phyloP scores from a whole-genome alignment of 495 filamentous ascomycete genomes.

The Penicillium macrosclerotiorum region DNA sequence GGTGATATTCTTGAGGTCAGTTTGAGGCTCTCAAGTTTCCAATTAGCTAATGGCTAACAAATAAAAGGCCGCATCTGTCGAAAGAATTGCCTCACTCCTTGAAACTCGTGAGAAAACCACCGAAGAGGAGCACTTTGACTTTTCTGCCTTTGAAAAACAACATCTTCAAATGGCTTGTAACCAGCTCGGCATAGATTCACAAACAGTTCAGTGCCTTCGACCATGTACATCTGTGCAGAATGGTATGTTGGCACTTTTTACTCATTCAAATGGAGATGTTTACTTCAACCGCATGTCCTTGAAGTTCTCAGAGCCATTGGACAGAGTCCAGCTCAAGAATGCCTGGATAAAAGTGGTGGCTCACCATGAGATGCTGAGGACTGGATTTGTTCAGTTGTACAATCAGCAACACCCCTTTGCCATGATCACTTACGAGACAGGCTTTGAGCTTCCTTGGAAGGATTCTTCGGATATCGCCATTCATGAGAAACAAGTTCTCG shows the following conservation, averaged over 20 bases:
- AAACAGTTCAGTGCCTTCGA: slow-evolving; percentile 27
- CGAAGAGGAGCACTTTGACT: slow-evolving; percentile 20
- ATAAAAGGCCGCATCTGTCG: slow-evolving; percentile 39
- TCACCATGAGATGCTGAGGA: slow-evolving; percentile 67
- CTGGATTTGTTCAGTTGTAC: slow-evolving; percentile 58
- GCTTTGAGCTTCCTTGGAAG: slow-evolving; percentile 44
- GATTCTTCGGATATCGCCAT: slow-evolving; percentile 12
- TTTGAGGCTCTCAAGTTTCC: slow-evolving; percentile 50
- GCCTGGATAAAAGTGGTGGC: slow-evolving; percentile 59
- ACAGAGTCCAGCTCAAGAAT: slow-evolving; percentile 49
- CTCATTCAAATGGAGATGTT: slow-evolving; percentile 57
- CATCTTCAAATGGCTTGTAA: slow-evolving; percentile 50
- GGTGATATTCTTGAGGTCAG: slow-evolving; percentile 64
- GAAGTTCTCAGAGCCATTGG: slow-evolving; percentile 45
- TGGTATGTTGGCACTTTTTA: slow-evolving; percentile 74
- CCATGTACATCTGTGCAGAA: slow-evolving; percentile 71
- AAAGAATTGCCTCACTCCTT: slow-evolving; percentile 28
- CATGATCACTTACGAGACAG: slow-evolving; percentile 57
- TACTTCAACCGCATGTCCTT: slow-evolving; percentile 82
- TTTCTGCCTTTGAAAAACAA: slow-evolving; percentile 47
- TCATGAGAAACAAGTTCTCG: slow-evolving; percentile 21
- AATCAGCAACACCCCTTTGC: slow-evolving; percentile 54
- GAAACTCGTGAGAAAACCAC: slow-evolving; percentile 4
- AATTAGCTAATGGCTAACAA: slow-evolving; percentile 59
- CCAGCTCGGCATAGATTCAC: slow-evolving; percentile 13